phyloP scores from a whole-genome alignment of 2,329 filamentous ascomycete genomes.

The Trichoderma citrinoviride region DNA sequence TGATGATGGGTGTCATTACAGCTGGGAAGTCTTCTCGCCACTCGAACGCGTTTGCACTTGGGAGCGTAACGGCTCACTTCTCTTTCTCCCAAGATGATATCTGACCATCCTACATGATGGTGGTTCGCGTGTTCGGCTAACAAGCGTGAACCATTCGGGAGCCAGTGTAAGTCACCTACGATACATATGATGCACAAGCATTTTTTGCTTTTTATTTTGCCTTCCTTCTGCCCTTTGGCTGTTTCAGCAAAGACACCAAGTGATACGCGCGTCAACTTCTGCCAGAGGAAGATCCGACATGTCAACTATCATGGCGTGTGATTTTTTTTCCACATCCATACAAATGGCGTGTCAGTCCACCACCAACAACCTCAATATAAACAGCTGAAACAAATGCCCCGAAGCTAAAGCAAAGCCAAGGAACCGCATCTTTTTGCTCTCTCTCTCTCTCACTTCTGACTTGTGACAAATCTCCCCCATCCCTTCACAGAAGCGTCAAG shows the following conservation, averaged over 20 bases:
- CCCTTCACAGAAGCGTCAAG: too few species aligned
- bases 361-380: too few species aligned
- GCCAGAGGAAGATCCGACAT: background rate
- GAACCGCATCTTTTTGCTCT: too few species aligned
- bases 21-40: background rate
- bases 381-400: too few species aligned
- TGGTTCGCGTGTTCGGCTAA: background rate
- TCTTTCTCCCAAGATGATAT: background rate
- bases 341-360: too few species aligned
- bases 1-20: background rate
- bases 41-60: background rate
- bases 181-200: background rate
- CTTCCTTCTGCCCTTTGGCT: background rate
- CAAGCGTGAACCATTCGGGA: background rate
- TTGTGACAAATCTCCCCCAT: too few species aligned
- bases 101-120: background rate
- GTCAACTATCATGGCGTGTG: slow-evolving; percentile 5
- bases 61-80: background rate
- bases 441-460: too few species aligned
- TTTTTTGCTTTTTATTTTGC: background rate
- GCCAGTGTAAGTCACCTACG: too few species aligned
- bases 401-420: too few species aligned
- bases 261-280: background rate
- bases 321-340: too few species aligned
- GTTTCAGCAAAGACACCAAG: background rate